These are phyloP conservation scores for Selaginella tamariscina DNA, from an alignment of 75 land plant genomes.

Conservation along the genomic window DNA sequence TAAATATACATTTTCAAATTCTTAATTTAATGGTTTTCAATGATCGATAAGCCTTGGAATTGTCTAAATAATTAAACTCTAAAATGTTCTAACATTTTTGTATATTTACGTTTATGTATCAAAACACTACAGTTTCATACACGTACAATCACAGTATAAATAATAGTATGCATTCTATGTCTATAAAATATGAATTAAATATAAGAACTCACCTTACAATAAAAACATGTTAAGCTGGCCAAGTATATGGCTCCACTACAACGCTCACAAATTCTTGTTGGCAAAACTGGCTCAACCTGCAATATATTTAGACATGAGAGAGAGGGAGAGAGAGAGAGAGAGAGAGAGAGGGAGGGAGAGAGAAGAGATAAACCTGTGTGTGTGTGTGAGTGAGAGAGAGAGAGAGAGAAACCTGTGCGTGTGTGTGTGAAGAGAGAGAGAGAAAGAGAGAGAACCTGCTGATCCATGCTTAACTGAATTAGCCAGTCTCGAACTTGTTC, in stretches of 20 bases:
- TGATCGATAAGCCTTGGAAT: neutral
- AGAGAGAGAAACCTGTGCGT: neutral
- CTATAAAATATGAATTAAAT: too few relatives aligned
- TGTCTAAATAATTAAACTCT: neutral
- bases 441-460: constrained; percentile 16
- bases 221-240: constrained; percentile 27
- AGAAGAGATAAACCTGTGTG: neutral
- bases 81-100: too few relatives aligned
- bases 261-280: constrained; percentile 20
- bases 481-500: constrained; percentile 35
- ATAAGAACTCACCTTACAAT: constrained; percentile 25
- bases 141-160: too few relatives aligned
- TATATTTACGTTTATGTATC: neutral
- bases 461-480: constrained; percentile 34
- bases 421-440: neutral
- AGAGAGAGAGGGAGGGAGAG: neutral
- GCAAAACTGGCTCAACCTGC: constrained; percentile 19
- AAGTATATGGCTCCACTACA: constrained; percentile 22
- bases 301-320: neutral
- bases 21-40: neutral
- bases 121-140: neutral
- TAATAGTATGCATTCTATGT: too few relatives aligned
- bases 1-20: too few relatives aligned
- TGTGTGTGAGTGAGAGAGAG: neutral
- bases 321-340: neutral